Evolutionary conservation across 441 rosid species (phyloP), one percentile per base, ranked within the genome.

Genomic region (Cnidoscolus chayamansa): DNA sequence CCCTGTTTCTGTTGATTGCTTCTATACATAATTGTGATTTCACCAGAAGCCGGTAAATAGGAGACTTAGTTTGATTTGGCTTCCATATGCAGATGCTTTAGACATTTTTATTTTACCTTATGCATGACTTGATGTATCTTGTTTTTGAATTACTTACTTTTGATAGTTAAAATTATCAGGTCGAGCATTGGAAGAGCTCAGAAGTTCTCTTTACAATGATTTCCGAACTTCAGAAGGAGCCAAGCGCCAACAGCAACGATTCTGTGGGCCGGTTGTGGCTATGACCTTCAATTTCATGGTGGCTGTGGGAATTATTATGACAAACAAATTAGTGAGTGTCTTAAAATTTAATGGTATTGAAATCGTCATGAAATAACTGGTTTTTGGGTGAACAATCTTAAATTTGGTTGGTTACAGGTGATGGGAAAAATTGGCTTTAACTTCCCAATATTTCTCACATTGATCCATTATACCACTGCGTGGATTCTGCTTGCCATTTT

Each of bases 211-310:
- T 4, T 88, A 89, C 84, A 95, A 86, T 76, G 97, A 88, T 77
- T 84, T 94, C 70, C 84, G 90, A 78, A 87, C 93, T 68, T 85
- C 98, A 1, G 94, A 89, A 66, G 97, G 94, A 60, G 96, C 99
- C 43, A 92, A 90, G 84, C 79, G 91, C 47, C 93, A 88, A 31
- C 97, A 92, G 77, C 97, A 90, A 75, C 81, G 94, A 37, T 77
- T 86, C 20, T 91, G 98, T 61, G 93, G 97, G 10, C 98, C 95
- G 15, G 81, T 85, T 50, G 84, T 83, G 75, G 98, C 98, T 1
- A 87, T 92, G 93, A 77, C 98, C 49, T 95, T 95, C 83, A 95
- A 95, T 82, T 92, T 95, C 76, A 11, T 89, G 71, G 93, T 93
- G 56, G 87, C 97, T 11, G 93, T 91, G 71, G 90, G 92, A 48